A percentile compares a stretch with the other conserved stretches of the same genome.
These are phyloP conservation scores for Tolypocladium endophyticum DNA, from an alignment of 2,329 filamentous ascomycete genomes.

Conservation along the genomic window DNA sequence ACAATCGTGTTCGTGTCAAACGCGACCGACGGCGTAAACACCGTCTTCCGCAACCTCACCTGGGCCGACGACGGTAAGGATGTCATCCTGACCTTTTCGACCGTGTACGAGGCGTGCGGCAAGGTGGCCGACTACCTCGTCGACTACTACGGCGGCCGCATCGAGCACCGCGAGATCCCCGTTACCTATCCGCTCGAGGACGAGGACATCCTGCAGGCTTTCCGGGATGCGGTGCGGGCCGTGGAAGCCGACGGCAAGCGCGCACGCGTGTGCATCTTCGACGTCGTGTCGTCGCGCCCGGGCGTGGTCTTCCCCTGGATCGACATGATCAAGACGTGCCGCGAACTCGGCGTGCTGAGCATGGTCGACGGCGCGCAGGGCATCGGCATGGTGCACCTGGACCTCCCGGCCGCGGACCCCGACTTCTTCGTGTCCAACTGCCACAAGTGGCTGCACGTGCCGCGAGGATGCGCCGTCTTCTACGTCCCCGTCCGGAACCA, in stretches of 20 bases:
- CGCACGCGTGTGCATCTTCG: slow-evolving; percentile 58
- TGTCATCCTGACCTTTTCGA: slow-evolving; percentile 68
- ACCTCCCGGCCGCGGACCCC: slow-evolving; percentile 55
- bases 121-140: slow-evolving; percentile 60
- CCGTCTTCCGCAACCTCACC: slow-evolving; percentile 62
- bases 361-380: slow-evolving; percentile 79
- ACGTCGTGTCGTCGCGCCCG: slow-evolving; percentile 69
- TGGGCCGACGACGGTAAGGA: slow-evolving; percentile 64
- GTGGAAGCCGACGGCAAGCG: slow-evolving; percentile 46
- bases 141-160: slow-evolving; percentile 46
- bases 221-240: slow-evolving; percentile 46
- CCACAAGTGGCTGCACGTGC: slow-evolving; percentile 83
- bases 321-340: slow-evolving; percentile 51
- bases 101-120: slow-evolving; percentile 68
- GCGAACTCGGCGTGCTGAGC: slow-evolving; percentile 56
- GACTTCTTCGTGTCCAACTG: slow-evolving; percentile 85
- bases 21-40: slow-evolving; percentile 69
- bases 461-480: slow-evolving; percentile 70
- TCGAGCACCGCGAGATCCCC: slow-evolving; percentile 41
- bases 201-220: slow-evolving; percentile 49
- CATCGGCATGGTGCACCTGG: slow-evolving; percentile 65
- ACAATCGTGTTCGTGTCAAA: slow-evolving; percentile 72
- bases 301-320: slow-evolving; percentile 76
- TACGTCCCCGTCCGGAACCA: slow-evolving; percentile 74
- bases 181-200: slow-evolving; percentile 63